Percentiles rank a stretch among this genome's conserved stretches.
These are phyloP conservation scores for Aspergillus avenaceus DNA, from an alignment of 495 filamentous ascomycete genomes.

Conservation along the genomic window DNA sequence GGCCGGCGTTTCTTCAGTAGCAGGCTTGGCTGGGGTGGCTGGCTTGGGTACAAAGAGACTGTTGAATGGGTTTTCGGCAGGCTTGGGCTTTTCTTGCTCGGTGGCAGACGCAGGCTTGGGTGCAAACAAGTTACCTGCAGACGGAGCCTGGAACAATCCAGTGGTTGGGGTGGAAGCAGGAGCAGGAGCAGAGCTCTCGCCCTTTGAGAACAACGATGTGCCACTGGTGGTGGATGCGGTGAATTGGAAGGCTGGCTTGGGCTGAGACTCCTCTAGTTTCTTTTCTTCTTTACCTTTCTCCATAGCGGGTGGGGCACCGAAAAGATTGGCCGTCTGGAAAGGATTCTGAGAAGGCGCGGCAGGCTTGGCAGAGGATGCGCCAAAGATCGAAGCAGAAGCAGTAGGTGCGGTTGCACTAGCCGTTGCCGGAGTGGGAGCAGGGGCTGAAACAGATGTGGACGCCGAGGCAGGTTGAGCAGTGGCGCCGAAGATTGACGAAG, in stretches of 20 bases:
- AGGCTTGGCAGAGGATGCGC: slow-evolving; percentile 12
- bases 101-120: slow-evolving; percentile 17
- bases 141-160: slow-evolving; percentile 16
- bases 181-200: slow-evolving; percentile 8
- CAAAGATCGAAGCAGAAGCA: slow-evolving; percentile 18
- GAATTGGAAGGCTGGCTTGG: slow-evolving; percentile 11
- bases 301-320: slow-evolving; percentile 10
- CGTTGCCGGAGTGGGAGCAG: slow-evolving; percentile 5
- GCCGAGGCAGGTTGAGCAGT: slow-evolving; percentile 15
- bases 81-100: slow-evolving; percentile 16
- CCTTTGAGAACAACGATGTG: slow-evolving; percentile 18
- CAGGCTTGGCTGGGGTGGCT: slow-evolving; percentile 7
- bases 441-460: slow-evolving; percentile 9
- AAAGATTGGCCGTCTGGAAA: slow-evolving; percentile 20
- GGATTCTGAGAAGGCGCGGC: slow-evolving; percentile 17
- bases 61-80: slow-evolving; percentile 17
- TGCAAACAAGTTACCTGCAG: slow-evolving; percentile 19
- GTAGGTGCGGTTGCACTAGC: slow-evolving; percentile 9
- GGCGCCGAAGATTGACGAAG: slow-evolving; percentile 20
- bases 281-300: slow-evolving; percentile 11
- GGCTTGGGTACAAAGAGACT: slow-evolving; percentile 30
- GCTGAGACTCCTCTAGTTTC: slow-evolving; percentile 8
- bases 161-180: slow-evolving; percentile 7
- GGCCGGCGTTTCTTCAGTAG: background rate
- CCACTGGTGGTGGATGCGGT: slow-evolving; percentile 6